A percentile compares a stretch with the other conserved stretches of the same genome.
Evolutionary conservation across 352 stramenopile genomes (phyloP).

Genomic region (Elongisporangium prolatum): DNA sequence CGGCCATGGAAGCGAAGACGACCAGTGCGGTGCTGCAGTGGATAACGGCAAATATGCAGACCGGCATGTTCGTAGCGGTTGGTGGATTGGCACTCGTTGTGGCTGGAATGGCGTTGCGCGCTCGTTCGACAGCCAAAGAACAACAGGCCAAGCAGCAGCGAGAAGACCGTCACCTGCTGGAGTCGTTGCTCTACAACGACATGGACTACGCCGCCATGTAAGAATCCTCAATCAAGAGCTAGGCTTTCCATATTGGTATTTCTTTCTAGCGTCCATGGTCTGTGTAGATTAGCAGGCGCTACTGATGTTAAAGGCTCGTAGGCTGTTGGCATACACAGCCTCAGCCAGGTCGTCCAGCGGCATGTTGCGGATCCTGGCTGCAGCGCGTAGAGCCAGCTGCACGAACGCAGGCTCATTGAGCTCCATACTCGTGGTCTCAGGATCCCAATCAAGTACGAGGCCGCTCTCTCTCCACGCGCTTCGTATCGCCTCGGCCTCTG

Average conservation of each 20-base stretch:
- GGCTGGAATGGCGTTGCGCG: background rate
- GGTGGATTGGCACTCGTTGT: background rate
- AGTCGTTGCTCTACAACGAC: constrained; percentile 58
- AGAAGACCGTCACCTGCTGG: constrained; percentile 36
- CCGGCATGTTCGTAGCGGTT: background rate
- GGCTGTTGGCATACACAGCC: constrained; percentile 32
- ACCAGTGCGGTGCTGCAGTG: background rate
- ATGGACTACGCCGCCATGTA: constrained; percentile 80
- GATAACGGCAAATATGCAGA: background rate
- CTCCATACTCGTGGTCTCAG: constrained; percentile 2
- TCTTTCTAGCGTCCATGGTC: no score
- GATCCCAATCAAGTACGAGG: background rate
- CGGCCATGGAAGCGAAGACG: background rate
- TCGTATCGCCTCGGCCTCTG: constrained; percentile 3
- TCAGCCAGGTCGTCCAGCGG: constrained; percentile 25
- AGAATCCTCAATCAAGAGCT: constrained; percentile 2
- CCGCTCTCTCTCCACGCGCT: background rate
- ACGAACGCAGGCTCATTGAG: constrained; percentile 58
- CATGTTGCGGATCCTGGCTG: constrained; percentile 33
- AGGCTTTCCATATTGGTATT: background rate
- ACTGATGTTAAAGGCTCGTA: constrained; percentile 27
- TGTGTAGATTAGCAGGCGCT: constrained; percentile 1
- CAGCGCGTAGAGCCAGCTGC: constrained; percentile 35
- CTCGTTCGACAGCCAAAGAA: background rate
- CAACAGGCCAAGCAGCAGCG: background rate